Evolutionary conservation across 2,329 filamentous ascomycete species (phyloP), one percentile per base, ranked within the genome.

Genomic region (Didymosphaeria variabile): DNA sequence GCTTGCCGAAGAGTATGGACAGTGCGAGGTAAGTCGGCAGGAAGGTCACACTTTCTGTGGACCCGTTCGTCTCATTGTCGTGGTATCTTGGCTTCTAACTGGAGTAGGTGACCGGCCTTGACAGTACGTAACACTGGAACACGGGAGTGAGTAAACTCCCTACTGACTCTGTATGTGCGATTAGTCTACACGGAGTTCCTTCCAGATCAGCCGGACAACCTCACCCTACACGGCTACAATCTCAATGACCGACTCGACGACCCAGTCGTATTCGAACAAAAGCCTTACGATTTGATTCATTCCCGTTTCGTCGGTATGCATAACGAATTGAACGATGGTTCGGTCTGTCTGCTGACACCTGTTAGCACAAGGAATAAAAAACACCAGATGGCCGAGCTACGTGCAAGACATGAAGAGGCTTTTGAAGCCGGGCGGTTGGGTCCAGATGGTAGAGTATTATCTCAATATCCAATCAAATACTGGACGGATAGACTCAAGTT

Each of bases 391-490:
- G 94, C 79, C 81, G 58, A 84, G 84, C 34, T 97, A 96, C 77
- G 78, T 97, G 65, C 82, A 84, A 67, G 94, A 97, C 68, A 91
- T 97, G 62, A 86, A 87, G 66, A 84, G 87, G 23, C 85, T 93
- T 10, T 81, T 94, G 64, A 90, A 87, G 54, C 90, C 88, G 6
- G 90, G 89, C 2, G 93, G 94, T 1, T 97, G 93, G 92, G 86
- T 91, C 61, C 93, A 97, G 73, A 89, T 97, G 85, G 87, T 92
- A n/a, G 94, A 97, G 73, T 86, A 94, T 69, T 93, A 96, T 72
- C 90, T 90, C 76, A 92, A 93, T 66, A 88, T 92, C 29, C 94
- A 97, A 76, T 97, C 92, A 0, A 88, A 94, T 68, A 96, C 92
- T 70, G 93, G 93, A 5, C 88, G 87, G n/a, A 80, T 95, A 68